Base-by-base conservation (phyloP, 148 eudicot genomes). In the Rhododendron henanense region DNA sequence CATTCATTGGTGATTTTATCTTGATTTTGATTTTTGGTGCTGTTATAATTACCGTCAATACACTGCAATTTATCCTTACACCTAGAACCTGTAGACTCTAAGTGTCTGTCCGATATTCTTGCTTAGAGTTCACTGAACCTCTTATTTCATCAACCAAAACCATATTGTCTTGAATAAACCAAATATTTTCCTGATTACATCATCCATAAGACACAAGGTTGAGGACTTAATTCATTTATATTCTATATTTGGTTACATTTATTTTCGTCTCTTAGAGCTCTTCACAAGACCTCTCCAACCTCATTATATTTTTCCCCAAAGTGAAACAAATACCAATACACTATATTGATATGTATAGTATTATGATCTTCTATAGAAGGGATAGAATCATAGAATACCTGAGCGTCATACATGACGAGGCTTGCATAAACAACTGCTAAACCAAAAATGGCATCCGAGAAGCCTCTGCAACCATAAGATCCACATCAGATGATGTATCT, bases 361-460 rank as follows among this genome's bases (percentile, higher is more conserved):
- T 14, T 33, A 71, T 39, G 4, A 37, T 75, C 11, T 67, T 47
- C 69, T 50, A 51, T 37, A 16, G 67, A 73, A 51, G 74, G 48
- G 6, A 77, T 6, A n/a, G 78, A 84, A 79, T 90, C 5, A 77
- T 5, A n/a, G 78, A 84, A 75, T 90, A 96, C 99, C 98, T 95
- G 99, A 37, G 99, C 97, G 82, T 96, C 99, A 87, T 95, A 96
- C 99, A 95, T 94, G 79, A 92, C 74, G 87, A 96, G 94, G 83
- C 89, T 86, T 79, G 99, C 99, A 88, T 95, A 96, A 88, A 96
- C 96, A 75, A 90, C 92, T 82, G 98, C 92, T 83, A 96, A 84
- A 82, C 99, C 98, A 80, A 96, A 94, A 79, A 96, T 85, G 67
- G 95, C 86, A 93, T 96, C 99, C 14, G 96, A 90, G 89, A 96